Evolutionary conservation across 371 early-diverging fungal genomes (phyloP).

Genomic region (Dichotomocladium elegans): DNA sequence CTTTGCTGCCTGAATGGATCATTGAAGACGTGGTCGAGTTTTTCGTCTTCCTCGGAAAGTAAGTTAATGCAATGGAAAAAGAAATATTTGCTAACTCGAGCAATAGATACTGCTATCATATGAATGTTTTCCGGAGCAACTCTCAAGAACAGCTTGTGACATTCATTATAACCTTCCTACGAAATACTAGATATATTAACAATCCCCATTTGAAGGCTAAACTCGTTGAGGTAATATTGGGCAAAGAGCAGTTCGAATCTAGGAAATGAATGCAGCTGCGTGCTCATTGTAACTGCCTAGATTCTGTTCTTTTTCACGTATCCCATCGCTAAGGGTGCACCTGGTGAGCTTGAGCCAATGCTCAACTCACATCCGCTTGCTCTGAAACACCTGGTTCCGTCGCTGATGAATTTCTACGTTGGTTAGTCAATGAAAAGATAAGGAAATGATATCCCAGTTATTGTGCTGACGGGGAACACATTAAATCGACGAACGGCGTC

Average conservation of each 20-base stretch:
- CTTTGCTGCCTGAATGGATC: constrained; percentile 90
- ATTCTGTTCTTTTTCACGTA: constrained; percentile 75
- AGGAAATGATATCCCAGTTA: no score
- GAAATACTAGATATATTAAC: constrained; percentile 74
- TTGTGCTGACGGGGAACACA: no score
- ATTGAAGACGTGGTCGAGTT: constrained; percentile 85
- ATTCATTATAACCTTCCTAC: constrained; percentile 78
- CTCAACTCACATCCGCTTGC: constrained; percentile 74
- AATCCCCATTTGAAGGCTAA: constrained; percentile 95
- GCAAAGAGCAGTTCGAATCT: no score
- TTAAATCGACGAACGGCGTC: no score
- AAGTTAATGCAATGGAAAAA: constrained; percentile 11
- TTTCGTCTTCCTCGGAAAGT: constrained; percentile 60
- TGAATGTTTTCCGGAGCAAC: constrained; percentile 50
- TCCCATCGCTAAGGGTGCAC: constrained; percentile 38
- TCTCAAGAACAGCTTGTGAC: constrained; percentile 71
- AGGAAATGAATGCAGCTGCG: background rate
- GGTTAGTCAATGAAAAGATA: constrained; percentile 39
- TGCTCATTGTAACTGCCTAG: constrained; percentile 19
- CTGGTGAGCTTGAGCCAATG: constrained; percentile 64
- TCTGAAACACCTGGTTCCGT: constrained; percentile 69
- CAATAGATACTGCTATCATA: constrained; percentile 52
- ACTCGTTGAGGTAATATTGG: constrained; percentile 72
- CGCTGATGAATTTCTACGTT: constrained; percentile 87
- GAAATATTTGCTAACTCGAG: background rate